Evolutionary conservation across 345 rosid species (phyloP), one percentile per base, ranked within the genome.

Genomic region (Streptanthus diversifolius): DNA sequence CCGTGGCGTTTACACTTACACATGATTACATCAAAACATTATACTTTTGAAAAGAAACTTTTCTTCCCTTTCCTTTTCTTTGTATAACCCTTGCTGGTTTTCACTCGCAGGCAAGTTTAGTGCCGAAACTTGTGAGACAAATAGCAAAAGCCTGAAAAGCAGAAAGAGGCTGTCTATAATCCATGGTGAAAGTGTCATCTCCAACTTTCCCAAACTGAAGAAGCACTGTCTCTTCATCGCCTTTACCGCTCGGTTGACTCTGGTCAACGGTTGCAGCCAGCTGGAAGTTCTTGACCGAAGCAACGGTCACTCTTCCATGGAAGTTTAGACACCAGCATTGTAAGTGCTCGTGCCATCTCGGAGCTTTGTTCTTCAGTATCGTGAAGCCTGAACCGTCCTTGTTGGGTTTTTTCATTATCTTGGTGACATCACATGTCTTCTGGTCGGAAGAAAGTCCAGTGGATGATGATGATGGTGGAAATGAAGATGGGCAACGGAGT

Each of bases 281-380:
- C 80, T 90, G 97, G 41, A 93, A 93, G 78, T 93, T 93, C 82
- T 93, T 93, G 44, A 93, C 96, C 0, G 98, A 93, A 44, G 98
- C 98, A 51, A 89, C 89, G 0, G 98, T 93, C 45, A 93, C 98
- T 32, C 98, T 82, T 35, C 97, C 98, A 45, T 93, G 97, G 81
- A 93, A 90, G 79, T 93, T 93, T 71, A 93, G 79, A 82, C 97
- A 90, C 96, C 96, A 93, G 83, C 98, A 93, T 71, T 93, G 98
- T 60, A 93, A 74, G 78, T 90, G 95, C 29, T 90, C 97, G 24
- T 90, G 96, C 98, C 98, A 93, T 80, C 97, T 88, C 1, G 97
- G 97, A 14, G 96, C 93, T 78, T 93, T 93, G 79, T 90, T 93
- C 64, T 77, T 84, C 70, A 93, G 82, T 67, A 88, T 64, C 32